phyloP scores from a whole-genome alignment of 768 basidiomycete genomes.

The Lentinula edodes region DNA sequence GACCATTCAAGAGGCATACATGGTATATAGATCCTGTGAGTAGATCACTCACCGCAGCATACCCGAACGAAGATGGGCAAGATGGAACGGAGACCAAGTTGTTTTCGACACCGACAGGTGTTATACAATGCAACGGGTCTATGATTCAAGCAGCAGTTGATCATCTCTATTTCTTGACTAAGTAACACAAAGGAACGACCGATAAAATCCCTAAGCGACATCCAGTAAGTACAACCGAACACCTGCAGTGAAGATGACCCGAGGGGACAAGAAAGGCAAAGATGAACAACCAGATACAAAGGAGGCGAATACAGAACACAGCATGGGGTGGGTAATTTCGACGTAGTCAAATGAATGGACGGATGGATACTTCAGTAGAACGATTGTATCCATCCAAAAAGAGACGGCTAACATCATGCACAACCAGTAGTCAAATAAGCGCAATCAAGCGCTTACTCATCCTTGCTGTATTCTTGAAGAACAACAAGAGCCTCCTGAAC shows the following conservation, averaged over 20 bases:
- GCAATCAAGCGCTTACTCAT: conserved; percentile 13
- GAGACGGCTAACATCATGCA: conserved; percentile 8
- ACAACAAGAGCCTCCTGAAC: conserved; percentile 88
- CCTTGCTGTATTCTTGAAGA: conserved; percentile 74
- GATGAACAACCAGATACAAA: conserved; percentile 28
- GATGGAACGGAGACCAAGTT: too few relatives aligned
- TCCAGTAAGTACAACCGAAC: conserved; percentile 18
- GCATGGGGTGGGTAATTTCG: conserved; percentile 8
- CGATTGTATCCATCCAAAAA: conserved; percentile 21
- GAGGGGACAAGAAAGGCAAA: conserved; percentile 9
- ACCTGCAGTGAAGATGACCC: conserved; percentile 24
- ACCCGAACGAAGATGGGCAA: too few relatives aligned
- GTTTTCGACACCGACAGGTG: too few relatives aligned
- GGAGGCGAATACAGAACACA: conserved; percentile 12
- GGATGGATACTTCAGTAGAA: conserved; percentile 29
- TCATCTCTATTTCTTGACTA: conserved; percentile 52
- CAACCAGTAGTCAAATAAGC: background rate
- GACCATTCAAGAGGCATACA: too few relatives aligned
- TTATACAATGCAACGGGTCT: too few relatives aligned
- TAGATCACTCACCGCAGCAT: too few relatives aligned
- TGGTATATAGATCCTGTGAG: too few relatives aligned
- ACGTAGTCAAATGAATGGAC: conserved; percentile 39
- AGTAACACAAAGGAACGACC: conserved; percentile 53
- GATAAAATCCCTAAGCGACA: conserved; percentile 36
- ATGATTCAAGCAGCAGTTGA: conserved; percentile 36